These are phyloP conservation scores for Sabuloglossum arenarium DNA, from an alignment of 495 filamentous ascomycete species.

Conservation along the genomic window DNA sequence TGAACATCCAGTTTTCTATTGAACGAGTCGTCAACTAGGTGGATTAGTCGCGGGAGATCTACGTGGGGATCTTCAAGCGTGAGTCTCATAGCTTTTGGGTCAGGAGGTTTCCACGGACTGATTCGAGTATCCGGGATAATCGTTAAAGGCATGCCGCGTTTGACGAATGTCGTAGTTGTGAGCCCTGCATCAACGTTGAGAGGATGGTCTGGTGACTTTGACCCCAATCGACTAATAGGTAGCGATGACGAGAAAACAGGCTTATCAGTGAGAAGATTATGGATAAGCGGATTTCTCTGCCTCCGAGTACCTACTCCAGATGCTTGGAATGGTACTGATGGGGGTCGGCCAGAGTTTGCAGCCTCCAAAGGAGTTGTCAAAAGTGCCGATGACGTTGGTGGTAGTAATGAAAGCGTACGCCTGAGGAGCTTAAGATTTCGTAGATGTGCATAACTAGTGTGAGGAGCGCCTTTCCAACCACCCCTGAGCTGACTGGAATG, in stretches of 20 bases:
- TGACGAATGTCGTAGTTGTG: constrained; percentile 58
- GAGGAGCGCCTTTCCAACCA: background rate
- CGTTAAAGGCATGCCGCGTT: constrained; percentile 73
- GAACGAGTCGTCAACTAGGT: constrained; percentile 91
- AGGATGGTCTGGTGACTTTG: background rate
- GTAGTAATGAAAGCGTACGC: constrained; percentile 51
- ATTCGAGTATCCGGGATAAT: constrained; percentile 51
- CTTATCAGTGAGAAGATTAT: constrained; percentile 91
- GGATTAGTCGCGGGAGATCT: constrained; percentile 58
- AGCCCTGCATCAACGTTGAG: constrained; percentile 8
- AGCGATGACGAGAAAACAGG: constrained; percentile 80
- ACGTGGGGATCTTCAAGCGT: constrained; percentile 57
- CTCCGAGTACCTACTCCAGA: constrained; percentile 52
- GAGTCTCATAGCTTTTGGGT: constrained; percentile 27
- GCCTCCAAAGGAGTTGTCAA: constrained; percentile 75
- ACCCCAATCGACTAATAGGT: constrained; percentile 37
- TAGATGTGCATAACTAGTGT: constrained; percentile 24
- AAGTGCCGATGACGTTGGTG: constrained; percentile 63
- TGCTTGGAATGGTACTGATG: constrained; percentile 23
- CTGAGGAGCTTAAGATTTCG: constrained; percentile 53
- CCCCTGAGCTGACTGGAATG: constrained; percentile 8
- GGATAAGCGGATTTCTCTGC: constrained; percentile 80
- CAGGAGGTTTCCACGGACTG: constrained; percentile 43
- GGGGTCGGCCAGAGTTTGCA: constrained; percentile 33
- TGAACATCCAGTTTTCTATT: constrained; percentile 60